Conservation (phyloP, 2,329 filamentous ascomycete species). For the Diplodia sapinea region DNA sequence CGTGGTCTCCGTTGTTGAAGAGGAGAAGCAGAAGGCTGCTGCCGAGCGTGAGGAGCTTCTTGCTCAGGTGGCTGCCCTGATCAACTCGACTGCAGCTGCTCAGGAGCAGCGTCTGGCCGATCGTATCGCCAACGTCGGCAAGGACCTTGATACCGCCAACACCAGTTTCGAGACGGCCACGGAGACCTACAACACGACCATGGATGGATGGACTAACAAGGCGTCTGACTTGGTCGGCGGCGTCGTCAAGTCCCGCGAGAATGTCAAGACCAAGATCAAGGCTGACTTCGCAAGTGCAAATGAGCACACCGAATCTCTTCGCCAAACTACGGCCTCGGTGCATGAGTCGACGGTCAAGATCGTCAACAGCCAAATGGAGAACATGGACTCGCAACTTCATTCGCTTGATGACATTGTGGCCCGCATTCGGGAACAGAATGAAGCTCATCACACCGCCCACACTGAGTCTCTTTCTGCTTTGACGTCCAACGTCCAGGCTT, state of each 20-base stretch:
- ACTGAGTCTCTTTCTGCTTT: conserved; percentile 69
- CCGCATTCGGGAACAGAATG: conserved; percentile 80
- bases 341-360: conserved; percentile 89
- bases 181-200: conserved; percentile 69
- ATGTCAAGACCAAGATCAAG: conserved; percentile 80
- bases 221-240: conserved; percentile 73
- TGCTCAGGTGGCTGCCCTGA: conserved; percentile 75
- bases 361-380: conserved; percentile 85
- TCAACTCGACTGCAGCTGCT: conserved; percentile 73
- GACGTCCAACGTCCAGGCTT: conserved; percentile 71
- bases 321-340: conserved; percentile 81
- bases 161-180: conserved; percentile 69
- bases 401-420: conserved; percentile 90
- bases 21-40: conserved; percentile 75
- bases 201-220: conserved; percentile 75
- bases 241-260: conserved; percentile 74
- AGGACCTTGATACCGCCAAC: conserved; percentile 69
- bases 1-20: conserved; percentile 72
- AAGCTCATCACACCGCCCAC: conserved; percentile 74
- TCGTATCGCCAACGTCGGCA: conserved; percentile 67
- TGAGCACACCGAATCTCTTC: conserved; percentile 81
- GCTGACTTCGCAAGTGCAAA: conserved; percentile 86
- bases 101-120: conserved; percentile 74
- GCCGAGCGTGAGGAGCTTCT: conserved; percentile 77
- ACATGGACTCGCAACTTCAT: conserved; percentile 86